Evolutionary conservation across 108 stramenopile species (phyloP).

Genomic region (Skeletonema tropicum): DNA sequence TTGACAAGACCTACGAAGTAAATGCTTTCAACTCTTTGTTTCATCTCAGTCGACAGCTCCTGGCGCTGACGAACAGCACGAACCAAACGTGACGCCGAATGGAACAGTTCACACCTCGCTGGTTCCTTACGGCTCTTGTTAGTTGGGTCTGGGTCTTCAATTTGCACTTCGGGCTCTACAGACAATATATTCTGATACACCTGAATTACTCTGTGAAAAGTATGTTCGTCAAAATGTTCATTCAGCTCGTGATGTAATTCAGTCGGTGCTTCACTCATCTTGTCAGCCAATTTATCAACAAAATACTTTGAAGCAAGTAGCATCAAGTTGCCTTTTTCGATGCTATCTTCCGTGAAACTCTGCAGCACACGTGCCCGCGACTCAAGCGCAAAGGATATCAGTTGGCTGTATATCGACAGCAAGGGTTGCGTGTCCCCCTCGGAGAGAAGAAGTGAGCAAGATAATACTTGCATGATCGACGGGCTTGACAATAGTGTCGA

Average conservation of each 20-base stretch:
- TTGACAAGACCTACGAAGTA: constrained; percentile 43
- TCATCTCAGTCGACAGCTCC: background rate
- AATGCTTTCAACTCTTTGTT: constrained; percentile 11
- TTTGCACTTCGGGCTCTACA: background rate
- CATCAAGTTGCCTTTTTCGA: constrained; percentile 9
- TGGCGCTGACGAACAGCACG: constrained; percentile 8
- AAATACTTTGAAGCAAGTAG: constrained; percentile 32
- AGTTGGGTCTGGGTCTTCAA: background rate
- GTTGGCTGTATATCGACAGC: constrained; percentile 27
- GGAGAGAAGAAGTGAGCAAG: constrained; percentile 30
- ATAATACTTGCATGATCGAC: constrained; percentile 44
- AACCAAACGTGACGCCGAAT: constrained; percentile 33
- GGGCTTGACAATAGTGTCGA: constrained; percentile 24
- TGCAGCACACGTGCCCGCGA: constrained; percentile 13
- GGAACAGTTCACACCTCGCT: background rate
- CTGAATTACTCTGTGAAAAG: constrained; percentile 8
- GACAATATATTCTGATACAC: background rate
- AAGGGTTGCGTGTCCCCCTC: constrained; percentile 25
- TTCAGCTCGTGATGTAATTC: background rate
- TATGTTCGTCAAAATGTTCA: background rate
- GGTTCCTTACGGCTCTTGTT: background rate
- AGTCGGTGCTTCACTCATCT: constrained; percentile 4
- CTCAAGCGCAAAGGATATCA: constrained; percentile 25
- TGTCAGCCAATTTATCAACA: constrained; percentile 39
- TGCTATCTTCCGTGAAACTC: constrained; percentile 6